Percentiles rank a stretch among this genome's conserved stretches.
Evolutionary conservation across 2,329 filamentous ascomycete species (phyloP).

Genomic region (Xylaria sp.): DNA sequence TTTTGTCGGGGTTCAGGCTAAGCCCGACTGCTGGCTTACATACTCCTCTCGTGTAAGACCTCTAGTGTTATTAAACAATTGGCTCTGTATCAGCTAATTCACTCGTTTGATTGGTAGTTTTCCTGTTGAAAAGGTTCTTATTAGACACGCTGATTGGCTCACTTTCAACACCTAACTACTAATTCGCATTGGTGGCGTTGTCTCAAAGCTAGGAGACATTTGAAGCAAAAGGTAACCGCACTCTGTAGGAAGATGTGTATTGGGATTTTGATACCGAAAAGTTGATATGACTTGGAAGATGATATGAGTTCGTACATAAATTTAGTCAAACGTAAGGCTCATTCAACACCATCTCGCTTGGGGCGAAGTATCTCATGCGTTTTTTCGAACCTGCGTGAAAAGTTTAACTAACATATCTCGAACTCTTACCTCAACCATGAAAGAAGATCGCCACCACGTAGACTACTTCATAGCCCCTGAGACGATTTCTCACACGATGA

Average conservation of each 20-base stretch:
- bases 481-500: neutral
- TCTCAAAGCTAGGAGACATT: neutral
- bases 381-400: neutral
- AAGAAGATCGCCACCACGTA: neutral
- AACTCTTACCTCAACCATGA: neutral
- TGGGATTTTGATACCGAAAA: neutral
- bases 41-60: neutral
- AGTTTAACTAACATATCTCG: neutral
- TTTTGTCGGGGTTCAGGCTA: conserved; percentile 13
- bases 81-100: neutral
- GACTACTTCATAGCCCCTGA: neutral
- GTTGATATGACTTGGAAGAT: neutral
- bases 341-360: neutral
- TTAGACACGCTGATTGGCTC: neutral
- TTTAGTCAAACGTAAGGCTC: neutral
- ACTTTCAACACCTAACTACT: neutral
- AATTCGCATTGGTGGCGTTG: neutral
- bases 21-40: conserved; percentile 4
- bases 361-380: neutral
- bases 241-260: neutral
- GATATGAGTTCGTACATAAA: neutral
- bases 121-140: neutral
- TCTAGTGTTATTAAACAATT: neutral
- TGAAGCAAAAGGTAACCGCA: neutral
- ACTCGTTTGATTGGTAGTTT: neutral